phyloP scores from a whole-genome alignment of 176 grass and related monocot genomes.

The Musa schizocarpa region DNA sequence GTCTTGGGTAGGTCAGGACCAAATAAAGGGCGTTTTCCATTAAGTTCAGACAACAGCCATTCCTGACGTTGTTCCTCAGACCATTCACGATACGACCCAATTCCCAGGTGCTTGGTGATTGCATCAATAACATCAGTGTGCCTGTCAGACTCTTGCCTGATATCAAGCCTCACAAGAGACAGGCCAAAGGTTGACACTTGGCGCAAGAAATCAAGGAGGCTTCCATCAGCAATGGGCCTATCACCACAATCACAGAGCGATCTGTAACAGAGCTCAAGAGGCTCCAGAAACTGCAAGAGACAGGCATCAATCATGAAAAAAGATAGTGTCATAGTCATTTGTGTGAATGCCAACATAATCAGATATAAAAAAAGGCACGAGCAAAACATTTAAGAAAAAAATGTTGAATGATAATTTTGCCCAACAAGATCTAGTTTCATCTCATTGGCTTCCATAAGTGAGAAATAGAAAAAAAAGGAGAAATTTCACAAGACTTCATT shows the following conservation, averaged over 20 bases:
- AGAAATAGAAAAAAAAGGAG: not conserved
- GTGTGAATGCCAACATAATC: not conserved
- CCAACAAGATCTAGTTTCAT: too few relatives aligned
- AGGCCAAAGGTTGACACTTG: slow-evolving; percentile 96
- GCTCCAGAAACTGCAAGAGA: slow-evolving; percentile 56
- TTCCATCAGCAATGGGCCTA: slow-evolving; percentile 72
- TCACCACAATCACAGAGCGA: slow-evolving; percentile 83
- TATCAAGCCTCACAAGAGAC: slow-evolving; percentile 85
- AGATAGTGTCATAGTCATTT: not conserved
- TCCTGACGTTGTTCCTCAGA: slow-evolving; percentile 79
- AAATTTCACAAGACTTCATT: not conserved
- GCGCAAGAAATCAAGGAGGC: slow-evolving; percentile 77
- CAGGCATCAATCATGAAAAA: not conserved
- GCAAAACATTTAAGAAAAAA: not conserved
- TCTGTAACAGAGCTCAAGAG: slow-evolving; percentile 80
- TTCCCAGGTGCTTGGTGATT: slow-evolving; percentile 59
- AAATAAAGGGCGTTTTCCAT: slow-evolving; percentile 76
- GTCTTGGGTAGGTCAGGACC: slow-evolving; percentile 67
- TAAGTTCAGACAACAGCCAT: slow-evolving; percentile 85
- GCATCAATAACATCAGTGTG: slow-evolving; percentile 84
- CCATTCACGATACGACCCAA: slow-evolving; percentile 86
- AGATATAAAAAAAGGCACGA: not conserved
- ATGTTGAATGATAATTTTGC: not conserved
- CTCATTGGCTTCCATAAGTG: not conserved
- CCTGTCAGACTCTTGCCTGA: slow-evolving; percentile 83